A percentile compares a stretch with the other conserved stretches of the same genome.
phyloP scores from a whole-genome alignment of 2,329 filamentous ascomycete species.

The Clarireedia homoeocarpa region DNA sequence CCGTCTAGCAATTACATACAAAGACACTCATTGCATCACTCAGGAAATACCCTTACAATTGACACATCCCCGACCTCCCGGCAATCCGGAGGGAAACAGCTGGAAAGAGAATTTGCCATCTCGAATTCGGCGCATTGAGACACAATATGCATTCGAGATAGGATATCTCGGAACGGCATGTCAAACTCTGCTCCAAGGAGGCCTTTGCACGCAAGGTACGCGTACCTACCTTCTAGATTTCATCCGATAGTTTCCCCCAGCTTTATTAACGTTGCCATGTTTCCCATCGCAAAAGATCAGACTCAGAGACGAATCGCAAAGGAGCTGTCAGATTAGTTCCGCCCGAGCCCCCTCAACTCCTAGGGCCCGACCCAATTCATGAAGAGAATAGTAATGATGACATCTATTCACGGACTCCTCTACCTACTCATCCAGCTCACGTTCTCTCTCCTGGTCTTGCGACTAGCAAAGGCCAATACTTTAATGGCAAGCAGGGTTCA shows the following conservation, averaged over 20 bases:
- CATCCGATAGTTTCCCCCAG: neutral
- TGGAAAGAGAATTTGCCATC: neutral
- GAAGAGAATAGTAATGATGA: constrained; percentile 13
- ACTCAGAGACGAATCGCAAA: constrained; percentile 20
- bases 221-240: neutral
- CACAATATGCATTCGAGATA: constrained; percentile 10
- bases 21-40: no score
- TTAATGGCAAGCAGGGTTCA: constrained; percentile 13
- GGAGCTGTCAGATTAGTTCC: constrained; percentile 18
- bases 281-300: constrained; percentile 16
- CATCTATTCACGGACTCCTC: constrained; percentile 27
- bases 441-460: constrained; percentile 19
- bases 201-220: constrained; percentile 13
- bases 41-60: no score
- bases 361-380: constrained; percentile 11
- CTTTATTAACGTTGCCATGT: neutral
- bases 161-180: constrained; percentile 14
- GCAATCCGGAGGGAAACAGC: neutral
- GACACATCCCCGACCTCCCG: neutral
- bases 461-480: constrained; percentile 12
- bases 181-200: constrained; percentile 14
- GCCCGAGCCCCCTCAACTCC: constrained; percentile 15
- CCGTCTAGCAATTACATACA: no score
- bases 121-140: constrained; percentile 8
- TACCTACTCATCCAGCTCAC: constrained; percentile 28